These are phyloP conservation scores for Xylaria sp. DNA, from an alignment of 2,329 filamentous ascomycete genomes.

Conservation along the genomic window DNA sequence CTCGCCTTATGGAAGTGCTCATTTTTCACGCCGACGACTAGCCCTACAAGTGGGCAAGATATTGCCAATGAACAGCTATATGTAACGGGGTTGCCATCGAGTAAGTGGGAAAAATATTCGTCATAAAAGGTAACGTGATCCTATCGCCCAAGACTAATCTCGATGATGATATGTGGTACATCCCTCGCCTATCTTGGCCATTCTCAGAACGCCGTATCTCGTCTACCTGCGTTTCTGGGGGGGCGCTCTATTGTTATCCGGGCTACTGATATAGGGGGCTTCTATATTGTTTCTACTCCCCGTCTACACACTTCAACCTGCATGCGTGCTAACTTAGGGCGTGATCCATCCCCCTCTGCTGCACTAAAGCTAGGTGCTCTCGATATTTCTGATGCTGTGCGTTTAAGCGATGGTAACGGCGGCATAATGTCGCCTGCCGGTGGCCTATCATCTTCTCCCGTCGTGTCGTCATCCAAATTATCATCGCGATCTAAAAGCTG, in stretches of 20 bases:
- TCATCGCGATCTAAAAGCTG: constrained; percentile 59
- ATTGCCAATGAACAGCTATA: neutral
- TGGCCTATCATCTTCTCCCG: constrained; percentile 53
- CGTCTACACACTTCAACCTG: constrained; percentile 55
- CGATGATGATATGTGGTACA: constrained; percentile 17
- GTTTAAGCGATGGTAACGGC: constrained; percentile 58
- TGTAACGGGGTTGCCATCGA: neutral
- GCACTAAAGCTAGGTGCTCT: constrained; percentile 58
- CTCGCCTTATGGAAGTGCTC: neutral
- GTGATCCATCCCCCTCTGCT: constrained; percentile 49
- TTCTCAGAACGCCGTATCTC: constrained; percentile 23
- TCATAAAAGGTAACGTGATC: constrained; percentile 15
- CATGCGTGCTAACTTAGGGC: constrained; percentile 55
- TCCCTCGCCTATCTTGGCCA: constrained; percentile 23
- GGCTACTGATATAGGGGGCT: constrained; percentile 23
- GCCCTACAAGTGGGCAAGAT: neutral
- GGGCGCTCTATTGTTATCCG: constrained; percentile 26
- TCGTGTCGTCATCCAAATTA: constrained; percentile 52
- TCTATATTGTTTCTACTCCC: constrained; percentile 55
- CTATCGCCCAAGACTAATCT: constrained; percentile 9
- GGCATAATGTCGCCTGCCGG: constrained; percentile 61
- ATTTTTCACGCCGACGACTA: neutral
- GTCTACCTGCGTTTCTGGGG: constrained; percentile 30
- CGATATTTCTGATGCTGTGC: constrained; percentile 64
- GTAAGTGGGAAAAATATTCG: constrained; percentile 6